A percentile compares a stretch with the other conserved stretches of the same genome.
Evolutionary conservation across 108 stramenopile species (phyloP).

Genomic region (Cyclostephanos invisitatus): DNA sequence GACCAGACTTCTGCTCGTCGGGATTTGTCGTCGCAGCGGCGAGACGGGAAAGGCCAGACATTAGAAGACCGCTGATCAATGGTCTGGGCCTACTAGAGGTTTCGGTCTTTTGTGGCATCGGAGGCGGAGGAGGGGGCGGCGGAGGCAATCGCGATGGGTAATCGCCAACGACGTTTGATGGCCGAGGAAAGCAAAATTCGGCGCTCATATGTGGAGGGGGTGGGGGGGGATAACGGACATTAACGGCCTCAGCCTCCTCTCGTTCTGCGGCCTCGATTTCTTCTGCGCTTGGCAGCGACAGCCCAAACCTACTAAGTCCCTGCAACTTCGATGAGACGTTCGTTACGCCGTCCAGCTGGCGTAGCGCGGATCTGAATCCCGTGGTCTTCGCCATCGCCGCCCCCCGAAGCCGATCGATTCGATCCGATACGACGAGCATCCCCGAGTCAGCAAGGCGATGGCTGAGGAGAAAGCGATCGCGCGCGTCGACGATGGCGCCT

Average conservation of each 20-base stretch:
- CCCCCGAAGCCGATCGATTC: conserved; percentile 37
- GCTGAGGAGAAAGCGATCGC: conserved; percentile 49
- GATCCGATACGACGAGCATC: conserved; percentile 47
- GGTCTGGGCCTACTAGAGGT: conserved; percentile 56
- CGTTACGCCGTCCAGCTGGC: conserved; percentile 47
- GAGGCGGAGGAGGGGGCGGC: conserved; percentile 5
- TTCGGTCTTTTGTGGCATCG: conserved; percentile 6
- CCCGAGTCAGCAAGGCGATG: conserved; percentile 48
- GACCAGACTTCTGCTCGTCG: conserved; percentile 30
- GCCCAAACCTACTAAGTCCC: conserved; percentile 29
- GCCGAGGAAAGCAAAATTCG: conserved; percentile 16
- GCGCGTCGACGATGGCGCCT: conserved; percentile 27
- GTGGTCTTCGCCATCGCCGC: conserved; percentile 40
- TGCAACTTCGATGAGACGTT: conserved; percentile 44
- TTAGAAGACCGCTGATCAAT: conserved; percentile 74
- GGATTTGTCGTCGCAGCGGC: conserved; percentile 69
- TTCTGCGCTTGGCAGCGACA: conserved; percentile 42
- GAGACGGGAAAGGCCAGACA: conserved; percentile 63
- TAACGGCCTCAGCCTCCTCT: conserved; percentile 14
- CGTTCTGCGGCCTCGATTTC: conserved; percentile 50
- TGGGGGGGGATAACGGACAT: conserved; percentile 2
- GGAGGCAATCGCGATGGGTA: neutral
- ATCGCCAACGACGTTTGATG: neutral
- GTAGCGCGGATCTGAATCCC: conserved; percentile 44
- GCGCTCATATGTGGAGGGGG: conserved; percentile 7